A percentile compares a stretch with the other conserved stretches of the same genome.
Conservation (phyloP, 108 stramenopile genomes). For the Skeletonema costatum region DNA sequence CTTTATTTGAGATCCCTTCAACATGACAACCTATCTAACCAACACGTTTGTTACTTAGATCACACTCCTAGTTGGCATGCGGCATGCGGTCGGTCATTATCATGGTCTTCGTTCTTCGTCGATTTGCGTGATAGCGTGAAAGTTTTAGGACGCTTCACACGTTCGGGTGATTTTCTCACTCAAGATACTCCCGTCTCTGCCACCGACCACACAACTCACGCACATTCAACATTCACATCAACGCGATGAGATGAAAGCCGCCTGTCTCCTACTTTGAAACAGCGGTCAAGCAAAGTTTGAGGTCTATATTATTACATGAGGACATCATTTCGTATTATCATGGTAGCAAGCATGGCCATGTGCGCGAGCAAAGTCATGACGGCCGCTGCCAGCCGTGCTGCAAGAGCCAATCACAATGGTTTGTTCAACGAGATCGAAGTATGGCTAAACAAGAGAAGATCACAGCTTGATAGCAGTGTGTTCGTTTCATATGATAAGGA, state of each 20-base stretch:
- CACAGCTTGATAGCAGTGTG: conserved; percentile 6
- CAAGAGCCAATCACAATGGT: neutral
- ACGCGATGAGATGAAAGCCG: no score
- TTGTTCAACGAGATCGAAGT: conserved; percentile 4
- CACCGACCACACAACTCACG: neutral
- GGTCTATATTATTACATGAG: neutral
- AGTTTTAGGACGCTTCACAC: no score
- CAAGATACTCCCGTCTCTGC: neutral
- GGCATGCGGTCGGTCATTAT: no score
- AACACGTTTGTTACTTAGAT: no score
- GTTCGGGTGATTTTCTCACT: no score
- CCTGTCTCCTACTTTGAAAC: neutral
- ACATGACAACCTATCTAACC: no score
- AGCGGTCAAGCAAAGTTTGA: neutral
- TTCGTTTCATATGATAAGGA: conserved; percentile 26
- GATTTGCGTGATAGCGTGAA: no score
- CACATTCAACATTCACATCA: no score
- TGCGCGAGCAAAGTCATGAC: conserved; percentile 1
- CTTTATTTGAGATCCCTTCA: no score
- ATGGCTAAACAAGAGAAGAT: conserved; percentile 1
- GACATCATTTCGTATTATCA: neutral
- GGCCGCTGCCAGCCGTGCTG: neutral
- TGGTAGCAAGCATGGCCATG: neutral
- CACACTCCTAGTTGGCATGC: no score
- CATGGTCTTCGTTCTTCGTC: no score